Base-by-base conservation (phyloP, 257 asterid species). In the Nicotiana tabacum region DNA sequence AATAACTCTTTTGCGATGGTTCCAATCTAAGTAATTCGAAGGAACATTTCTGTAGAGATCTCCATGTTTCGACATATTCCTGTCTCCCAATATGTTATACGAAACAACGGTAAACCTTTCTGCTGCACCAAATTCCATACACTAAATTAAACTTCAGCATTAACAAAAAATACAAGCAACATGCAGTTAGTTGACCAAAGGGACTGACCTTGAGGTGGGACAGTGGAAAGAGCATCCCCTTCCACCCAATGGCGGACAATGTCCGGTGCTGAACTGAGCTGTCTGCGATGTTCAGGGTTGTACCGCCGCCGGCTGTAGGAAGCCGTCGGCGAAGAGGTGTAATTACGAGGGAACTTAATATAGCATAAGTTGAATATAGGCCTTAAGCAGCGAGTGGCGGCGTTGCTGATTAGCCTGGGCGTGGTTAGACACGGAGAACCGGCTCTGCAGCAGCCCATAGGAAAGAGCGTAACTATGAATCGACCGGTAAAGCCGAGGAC, bases 11-110 rank as follows among this genome's bases (percentile, higher is more conserved):
- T 46, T 85, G 12, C 87, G 85, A 33, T 83, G 61, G 72, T 85
- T 82, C 90, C 88, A 88, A 32, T 66, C 82, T 83, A 88, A 67
- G 82, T 88, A 78, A 58, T 53, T 33, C 21, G 66, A 82, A n/a
- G 88, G 83, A 55, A 88, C 90, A 65, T 88, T 85, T 82, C 82
- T 81, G 82, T 88, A 88, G 64, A 85, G 29, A 81, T 85, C 86
- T 83, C 85, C 35, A 51, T 88, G 90, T 8, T 81, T 85, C 29
- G 58, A 83, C 39, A 83, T 84, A 78, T 88, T 88, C 79, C 78
- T 88, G 82, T 88, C 90, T 1, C 87, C 90, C 85, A 88, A 80
- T 32, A 88, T 80, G 57, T 88, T 88, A 48, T 85, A 88, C 2
- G 90, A 88, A 6, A 82, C 86, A 56, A 87, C 82, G 1, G 66